Evolutionary conservation across 176 grass and related monocot genomes (phyloP).

Genomic region (Tillandsia fasciculata): DNA sequence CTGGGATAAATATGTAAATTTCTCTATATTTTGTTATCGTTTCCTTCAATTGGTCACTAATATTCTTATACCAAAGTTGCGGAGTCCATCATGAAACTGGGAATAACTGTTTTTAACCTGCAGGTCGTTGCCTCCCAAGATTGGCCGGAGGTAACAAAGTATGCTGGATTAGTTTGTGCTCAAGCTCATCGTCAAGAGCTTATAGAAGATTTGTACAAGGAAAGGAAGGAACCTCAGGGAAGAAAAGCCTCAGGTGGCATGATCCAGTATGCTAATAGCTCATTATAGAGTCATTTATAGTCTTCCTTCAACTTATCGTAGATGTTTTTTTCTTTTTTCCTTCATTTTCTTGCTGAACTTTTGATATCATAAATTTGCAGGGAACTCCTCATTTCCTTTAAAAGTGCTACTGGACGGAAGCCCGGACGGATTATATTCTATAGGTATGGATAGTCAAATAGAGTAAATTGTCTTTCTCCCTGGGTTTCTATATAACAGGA

Average conservation of each 20-base stretch:
- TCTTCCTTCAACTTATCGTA: background rate
- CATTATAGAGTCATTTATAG: background rate
- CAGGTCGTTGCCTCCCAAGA: constrained; percentile 94
- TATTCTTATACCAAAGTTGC: too few species aligned
- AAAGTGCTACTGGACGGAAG: constrained; percentile 59
- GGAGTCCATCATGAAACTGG: background rate
- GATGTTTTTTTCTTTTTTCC: background rate
- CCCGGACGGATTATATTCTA: constrained; percentile 78
- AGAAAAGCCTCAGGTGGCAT: constrained; percentile 57
- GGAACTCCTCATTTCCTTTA: constrained; percentile 87
- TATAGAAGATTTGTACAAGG: constrained; percentile 86
- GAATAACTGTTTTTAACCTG: constrained; percentile 7
- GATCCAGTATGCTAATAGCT: constrained; percentile 42
- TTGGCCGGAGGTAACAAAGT: constrained; percentile 96
- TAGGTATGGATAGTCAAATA: constrained; percentile 29
- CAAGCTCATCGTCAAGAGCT: constrained; percentile 76
- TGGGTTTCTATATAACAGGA: background rate
- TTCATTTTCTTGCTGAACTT: background rate
- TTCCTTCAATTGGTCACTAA: too few species aligned
- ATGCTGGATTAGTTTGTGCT: constrained; percentile 86
- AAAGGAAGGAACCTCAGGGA: constrained; percentile 57
- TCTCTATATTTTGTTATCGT: too few species aligned
- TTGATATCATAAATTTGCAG: constrained; percentile 29
- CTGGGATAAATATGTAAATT: too few species aligned
- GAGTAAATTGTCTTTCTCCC: background rate